These are phyloP conservation scores for Flaveria brownii DNA, from an alignment of 129 eudicot species.

Conservation along the genomic window DNA sequence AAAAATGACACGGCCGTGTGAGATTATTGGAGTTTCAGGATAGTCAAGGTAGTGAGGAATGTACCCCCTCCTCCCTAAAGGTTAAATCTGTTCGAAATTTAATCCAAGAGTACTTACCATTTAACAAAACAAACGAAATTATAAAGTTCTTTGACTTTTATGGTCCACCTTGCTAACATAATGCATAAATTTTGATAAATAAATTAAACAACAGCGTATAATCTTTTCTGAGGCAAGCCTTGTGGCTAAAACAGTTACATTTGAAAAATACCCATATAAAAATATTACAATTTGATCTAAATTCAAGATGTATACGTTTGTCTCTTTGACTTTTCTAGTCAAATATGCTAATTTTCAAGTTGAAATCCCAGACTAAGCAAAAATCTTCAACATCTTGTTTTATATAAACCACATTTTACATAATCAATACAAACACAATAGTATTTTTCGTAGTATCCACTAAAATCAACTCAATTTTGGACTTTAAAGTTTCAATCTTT, in stretches of 20 bases:
- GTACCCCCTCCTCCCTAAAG: no score
- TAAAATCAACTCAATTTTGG: background rate
- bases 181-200: background rate
- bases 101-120: constrained; percentile 11
- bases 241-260: background rate
- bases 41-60: no score
- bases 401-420: background rate
- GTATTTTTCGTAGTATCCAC: background rate
- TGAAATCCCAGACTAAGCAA: background rate
- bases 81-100: background rate
- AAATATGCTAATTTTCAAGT: constrained; percentile 16
- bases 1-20: no score
- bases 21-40: no score
- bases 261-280: background rate
- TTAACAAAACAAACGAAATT: background rate
- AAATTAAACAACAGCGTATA: background rate
- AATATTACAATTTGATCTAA: background rate
- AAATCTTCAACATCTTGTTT: background rate
- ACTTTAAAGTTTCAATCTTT: background rate
- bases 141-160: constrained; percentile 30
- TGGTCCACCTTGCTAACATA: constrained; percentile 21
- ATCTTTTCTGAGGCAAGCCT: background rate
- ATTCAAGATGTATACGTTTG: constrained; percentile 8
- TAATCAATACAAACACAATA: background rate
- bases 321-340: constrained; percentile 22